Evolutionary conservation across 2,329 filamentous ascomycete genomes (phyloP).

Genomic region (Aureobasidium lini): DNA sequence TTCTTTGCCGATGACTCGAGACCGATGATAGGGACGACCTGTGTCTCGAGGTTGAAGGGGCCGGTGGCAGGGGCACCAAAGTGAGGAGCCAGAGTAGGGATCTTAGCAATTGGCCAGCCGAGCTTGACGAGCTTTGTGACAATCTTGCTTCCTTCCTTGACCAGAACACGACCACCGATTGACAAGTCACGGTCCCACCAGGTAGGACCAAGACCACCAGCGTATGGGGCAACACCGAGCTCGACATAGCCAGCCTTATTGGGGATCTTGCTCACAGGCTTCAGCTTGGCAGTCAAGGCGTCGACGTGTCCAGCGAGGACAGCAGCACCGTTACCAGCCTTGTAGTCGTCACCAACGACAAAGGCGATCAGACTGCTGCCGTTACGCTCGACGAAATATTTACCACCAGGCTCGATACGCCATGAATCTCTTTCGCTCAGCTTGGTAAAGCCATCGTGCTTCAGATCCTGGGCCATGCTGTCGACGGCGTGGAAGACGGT

Average conservation of each 20-base stretch:
- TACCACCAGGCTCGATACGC: constrained; percentile 73
- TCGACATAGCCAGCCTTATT: constrained; percentile 79
- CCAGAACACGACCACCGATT: constrained; percentile 80
- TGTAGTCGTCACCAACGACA: constrained; percentile 69
- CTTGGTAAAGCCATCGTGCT: constrained; percentile 65
- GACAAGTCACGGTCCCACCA: constrained; percentile 97
- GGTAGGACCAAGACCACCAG: constrained; percentile 75
- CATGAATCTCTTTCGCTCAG: constrained; percentile 75
- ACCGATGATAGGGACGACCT: constrained; percentile 90
- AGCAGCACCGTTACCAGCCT: constrained; percentile 76
- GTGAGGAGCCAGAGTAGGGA: constrained; percentile 88
- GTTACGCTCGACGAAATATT: constrained; percentile 84
- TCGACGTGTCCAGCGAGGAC: constrained; percentile 92
- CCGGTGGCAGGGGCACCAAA: constrained; percentile 66
- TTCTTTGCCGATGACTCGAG: constrained; percentile 57
- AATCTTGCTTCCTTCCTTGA: constrained; percentile 75
- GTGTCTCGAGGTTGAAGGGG: constrained; percentile 77
- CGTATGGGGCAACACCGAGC: constrained; percentile 87
- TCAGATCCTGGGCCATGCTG: constrained; percentile 66
- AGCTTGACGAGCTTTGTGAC: constrained; percentile 77
- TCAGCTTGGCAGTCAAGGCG: constrained; percentile 80
- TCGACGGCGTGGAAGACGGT: constrained; percentile 88
- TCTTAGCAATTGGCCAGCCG: constrained; percentile 86
- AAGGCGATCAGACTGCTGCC: constrained; percentile 82
- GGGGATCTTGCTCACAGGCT: constrained; percentile 82